These are phyloP conservation scores for Croton setiger DNA, from an alignment of 441 rosid genomes.

Conservation along the genomic window DNA sequence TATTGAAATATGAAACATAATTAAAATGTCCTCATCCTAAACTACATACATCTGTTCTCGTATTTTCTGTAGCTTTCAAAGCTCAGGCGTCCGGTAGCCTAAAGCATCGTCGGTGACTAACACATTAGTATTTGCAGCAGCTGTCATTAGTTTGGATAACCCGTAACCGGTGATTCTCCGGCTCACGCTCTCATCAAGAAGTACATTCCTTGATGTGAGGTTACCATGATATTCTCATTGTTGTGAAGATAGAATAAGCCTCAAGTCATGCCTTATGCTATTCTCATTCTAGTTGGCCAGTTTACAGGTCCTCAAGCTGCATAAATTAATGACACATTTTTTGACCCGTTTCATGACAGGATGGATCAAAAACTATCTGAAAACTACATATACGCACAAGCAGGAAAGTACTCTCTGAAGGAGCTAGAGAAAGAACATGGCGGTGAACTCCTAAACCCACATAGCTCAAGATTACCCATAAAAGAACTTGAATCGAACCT, in stretches of 20 bases:
- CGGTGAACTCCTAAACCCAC: slow-evolving; percentile 51
- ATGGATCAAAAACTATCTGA: too few species aligned
- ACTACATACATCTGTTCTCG: slow-evolving; percentile 73
- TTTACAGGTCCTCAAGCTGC: slow-evolving; percentile 74
- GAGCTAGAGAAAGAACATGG: slow-evolving; percentile 52
- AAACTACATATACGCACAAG: too few species aligned
- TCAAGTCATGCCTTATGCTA: slow-evolving; percentile 57
- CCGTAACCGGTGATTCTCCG: slow-evolving; percentile 68
- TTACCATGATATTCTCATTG: slow-evolving; percentile 66
- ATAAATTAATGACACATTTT: too few species aligned
- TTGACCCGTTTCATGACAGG: too few species aligned
- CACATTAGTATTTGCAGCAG: slow-evolving; percentile 67
- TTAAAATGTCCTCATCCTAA: too few species aligned
- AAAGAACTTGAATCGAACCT: slow-evolving; percentile 69
- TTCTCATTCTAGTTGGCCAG: slow-evolving; percentile 68
- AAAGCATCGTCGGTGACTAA: slow-evolving; percentile 70
- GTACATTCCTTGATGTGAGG: slow-evolving; percentile 69
- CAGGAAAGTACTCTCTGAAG: slow-evolving; percentile 27
- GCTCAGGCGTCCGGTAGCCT: slow-evolving; percentile 83
- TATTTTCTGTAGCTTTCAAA: slow-evolving; percentile 68
- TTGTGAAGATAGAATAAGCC: slow-evolving; percentile 61
- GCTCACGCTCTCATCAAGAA: slow-evolving; percentile 47
- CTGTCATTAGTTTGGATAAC: slow-evolving; percentile 67
- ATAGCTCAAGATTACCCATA: slow-evolving; percentile 55
- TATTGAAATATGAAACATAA: too few species aligned